A percentile compares a stretch with the other conserved stretches of the same genome.
These are phyloP conservation scores for Pelagomonas calceolata DNA, from an alignment of 108 stramenopile species.

Conservation along the genomic window DNA sequence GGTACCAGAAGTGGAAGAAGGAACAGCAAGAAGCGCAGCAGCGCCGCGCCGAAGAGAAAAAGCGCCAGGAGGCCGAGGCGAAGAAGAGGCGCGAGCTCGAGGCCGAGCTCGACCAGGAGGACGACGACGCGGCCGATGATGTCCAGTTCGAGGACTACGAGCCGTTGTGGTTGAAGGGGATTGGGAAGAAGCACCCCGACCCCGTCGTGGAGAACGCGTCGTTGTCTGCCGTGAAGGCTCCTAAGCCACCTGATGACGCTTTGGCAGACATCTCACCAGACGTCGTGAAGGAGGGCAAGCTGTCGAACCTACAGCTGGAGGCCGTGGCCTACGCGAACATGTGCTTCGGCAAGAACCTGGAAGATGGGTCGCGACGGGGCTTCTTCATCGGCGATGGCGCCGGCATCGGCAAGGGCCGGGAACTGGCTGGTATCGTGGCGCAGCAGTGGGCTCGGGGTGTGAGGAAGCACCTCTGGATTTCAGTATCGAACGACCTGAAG, in stretches of 20 bases:
- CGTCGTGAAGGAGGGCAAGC: slow-evolving; percentile 29
- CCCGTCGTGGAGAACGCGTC: slow-evolving; percentile 30
- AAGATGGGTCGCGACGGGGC: slow-evolving; percentile 5
- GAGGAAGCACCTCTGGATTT: slow-evolving; percentile 39
- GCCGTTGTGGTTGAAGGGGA: slow-evolving; percentile 16
- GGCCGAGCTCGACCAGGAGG: no score
- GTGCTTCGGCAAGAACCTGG: background rate
- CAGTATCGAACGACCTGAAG: slow-evolving; percentile 34
- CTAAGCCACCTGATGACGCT: slow-evolving; percentile 10
- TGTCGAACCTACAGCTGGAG: slow-evolving; percentile 36
- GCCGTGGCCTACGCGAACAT: slow-evolving; percentile 34
- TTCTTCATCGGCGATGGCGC: slow-evolving; percentile 44
- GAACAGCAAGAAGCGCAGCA: no score
- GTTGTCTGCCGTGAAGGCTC: slow-evolving; percentile 20
- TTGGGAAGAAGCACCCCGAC: slow-evolving; percentile 22
- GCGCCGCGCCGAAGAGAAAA: no score
- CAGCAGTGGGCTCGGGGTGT: slow-evolving; percentile 39
- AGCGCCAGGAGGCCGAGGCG: no score
- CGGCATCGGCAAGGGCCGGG: slow-evolving; percentile 43
- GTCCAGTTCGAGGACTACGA: no score
- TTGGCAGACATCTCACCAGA: slow-evolving; percentile 18
- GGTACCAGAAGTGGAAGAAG: no score
- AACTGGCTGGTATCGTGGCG: slow-evolving; percentile 43
- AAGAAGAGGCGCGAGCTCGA: no score
- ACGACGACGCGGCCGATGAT: no score